Evolutionary conservation across 768 basidiomycete species (phyloP).

Genomic region (Boletales sp.): DNA sequence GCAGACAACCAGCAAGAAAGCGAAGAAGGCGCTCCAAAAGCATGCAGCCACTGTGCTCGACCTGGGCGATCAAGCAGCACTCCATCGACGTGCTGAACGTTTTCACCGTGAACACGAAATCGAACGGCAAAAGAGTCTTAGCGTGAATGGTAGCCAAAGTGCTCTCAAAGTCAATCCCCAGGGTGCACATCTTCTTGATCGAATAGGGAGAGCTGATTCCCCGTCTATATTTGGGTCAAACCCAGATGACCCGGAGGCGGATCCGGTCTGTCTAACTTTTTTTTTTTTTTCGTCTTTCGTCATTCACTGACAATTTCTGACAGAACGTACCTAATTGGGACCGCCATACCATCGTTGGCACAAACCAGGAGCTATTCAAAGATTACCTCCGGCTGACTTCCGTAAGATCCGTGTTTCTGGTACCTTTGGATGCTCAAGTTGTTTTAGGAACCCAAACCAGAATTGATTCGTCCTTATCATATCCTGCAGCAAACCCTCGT

Average conservation of each 20-base stretch:
- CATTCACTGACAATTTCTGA: conserved; percentile 3
- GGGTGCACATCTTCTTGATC: conserved; percentile 52
- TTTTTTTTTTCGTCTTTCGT: neutral
- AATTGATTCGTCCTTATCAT: conserved; percentile 85
- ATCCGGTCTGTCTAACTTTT: conserved; percentile 49
- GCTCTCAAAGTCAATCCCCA: conserved; percentile 45
- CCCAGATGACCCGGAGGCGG: conserved; percentile 67
- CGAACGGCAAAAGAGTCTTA: conserved; percentile 60
- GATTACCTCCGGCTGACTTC: conserved; percentile 93
- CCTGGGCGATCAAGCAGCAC: conserved; percentile 62
- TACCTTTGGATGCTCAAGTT: conserved; percentile 4
- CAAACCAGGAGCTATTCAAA: conserved; percentile 86
- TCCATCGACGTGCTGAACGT: conserved; percentile 77
- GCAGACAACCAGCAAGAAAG: conserved; percentile 51
- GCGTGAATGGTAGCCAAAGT: conserved; percentile 27
- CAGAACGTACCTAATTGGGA: conserved; percentile 99
- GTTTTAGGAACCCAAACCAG: conserved; percentile 87
- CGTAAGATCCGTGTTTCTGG: conserved; percentile 38
- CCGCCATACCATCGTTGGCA: conserved; percentile 91
- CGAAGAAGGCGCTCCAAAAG: conserved; percentile 52
- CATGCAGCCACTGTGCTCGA: conserved; percentile 40
- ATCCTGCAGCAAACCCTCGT: conserved; percentile 81
- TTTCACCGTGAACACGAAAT: conserved; percentile 90
- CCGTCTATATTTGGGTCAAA: conserved; percentile 46
- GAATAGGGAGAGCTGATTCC: conserved; percentile 40